Evolutionary conservation across 805 yeast species (phyloP), one percentile per base, ranked within the genome.

Genomic region (Ogataea nitratoaversa): DNA sequence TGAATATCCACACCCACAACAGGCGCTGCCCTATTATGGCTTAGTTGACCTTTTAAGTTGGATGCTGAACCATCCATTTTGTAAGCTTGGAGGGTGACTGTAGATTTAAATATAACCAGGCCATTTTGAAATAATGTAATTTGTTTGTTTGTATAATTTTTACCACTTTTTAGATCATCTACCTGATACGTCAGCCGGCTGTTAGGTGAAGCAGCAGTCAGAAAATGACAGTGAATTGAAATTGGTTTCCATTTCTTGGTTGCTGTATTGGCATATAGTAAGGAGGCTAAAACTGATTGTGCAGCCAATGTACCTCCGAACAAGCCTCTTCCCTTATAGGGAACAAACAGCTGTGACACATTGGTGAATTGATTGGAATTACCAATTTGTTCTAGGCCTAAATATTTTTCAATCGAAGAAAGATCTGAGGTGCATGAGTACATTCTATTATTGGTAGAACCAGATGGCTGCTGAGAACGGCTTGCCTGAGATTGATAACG

Each of bases 291-390:
- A 3, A 82, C 59, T 2, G 87, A 66, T 50, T 82, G 89, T 0
- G 85, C 84, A 14, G 79, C 77, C 32, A 78, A 62, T 16, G 80
- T 77, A 8, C 90, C 89, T 2, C 89, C 89, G 62, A 81, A 82
- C 0, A 82, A 76, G 2, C 86, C 87, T 32, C 82, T 63, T 2
- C 84, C 82, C 0, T 76, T 72, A 5, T 63, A 65, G 2, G 79
- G 79, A 3, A 74, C 67, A 23, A 49, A 55, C 7, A 64, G 42
- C 16, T 52, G 50, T 0, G 61, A 44, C 2, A 40, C 43, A 33
- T 57, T 62, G 5, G 49, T 45, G 34, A 45, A 63, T 5, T 42
- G 47, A 35, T 59, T 52, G 11, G 35, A 30, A 2, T 33, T 23
- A 4, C 48, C 50, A 3, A 56, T 38, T 18, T 43, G 46, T 14